phyloP scores from a whole-genome alignment of 2,329 filamentous ascomycete species.

The Plectosphaerella plurivora region DNA sequence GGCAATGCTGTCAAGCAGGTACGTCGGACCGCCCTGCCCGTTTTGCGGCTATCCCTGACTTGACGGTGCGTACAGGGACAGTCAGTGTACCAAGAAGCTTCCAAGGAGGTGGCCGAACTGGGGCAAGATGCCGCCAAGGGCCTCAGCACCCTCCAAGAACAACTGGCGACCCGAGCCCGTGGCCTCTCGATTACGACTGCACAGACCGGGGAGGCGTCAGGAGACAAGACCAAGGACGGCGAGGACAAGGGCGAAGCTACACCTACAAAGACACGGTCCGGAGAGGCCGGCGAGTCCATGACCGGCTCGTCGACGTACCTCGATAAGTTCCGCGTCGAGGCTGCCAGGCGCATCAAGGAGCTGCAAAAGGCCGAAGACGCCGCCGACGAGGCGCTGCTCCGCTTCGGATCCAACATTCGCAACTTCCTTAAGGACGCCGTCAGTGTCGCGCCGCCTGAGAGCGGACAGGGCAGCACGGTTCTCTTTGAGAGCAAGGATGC shows the following conservation, averaged over 20 bases:
- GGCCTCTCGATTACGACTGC: constrained; percentile 61
- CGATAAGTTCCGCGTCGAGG: constrained; percentile 70
- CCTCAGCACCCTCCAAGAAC: constrained; percentile 64
- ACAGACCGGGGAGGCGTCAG: constrained; percentile 13
- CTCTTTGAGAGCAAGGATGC: constrained; percentile 94
- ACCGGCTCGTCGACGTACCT: constrained; percentile 60
- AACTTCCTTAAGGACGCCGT: constrained; percentile 91
- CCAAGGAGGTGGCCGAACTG: constrained; percentile 76
- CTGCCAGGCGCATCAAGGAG: constrained; percentile 78
- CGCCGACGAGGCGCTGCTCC: constrained; percentile 88
- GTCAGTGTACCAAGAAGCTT: constrained; percentile 75
- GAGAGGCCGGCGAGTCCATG: constrained; percentile 35
- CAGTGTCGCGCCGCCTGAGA: constrained; percentile 70
- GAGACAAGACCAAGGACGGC: constrained; percentile 9
- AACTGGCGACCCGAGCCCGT: constrained; percentile 68
- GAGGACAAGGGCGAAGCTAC: constrained; percentile 37
- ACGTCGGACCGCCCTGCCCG: constrained; percentile 18
- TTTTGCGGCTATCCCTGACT: constrained; percentile 5
- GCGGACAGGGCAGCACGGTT: constrained; percentile 53
- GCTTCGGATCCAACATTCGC: constrained; percentile 84
- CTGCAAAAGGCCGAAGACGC: constrained; percentile 91
- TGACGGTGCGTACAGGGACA: constrained; percentile 56
- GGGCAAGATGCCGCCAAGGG: constrained; percentile 79
- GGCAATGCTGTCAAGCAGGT: constrained; percentile 92
- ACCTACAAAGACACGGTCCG: constrained; percentile 35